phyloP scores from a whole-genome alignment of 2,329 filamentous ascomycete species.

The Cladophialophora chaetospira region DNA sequence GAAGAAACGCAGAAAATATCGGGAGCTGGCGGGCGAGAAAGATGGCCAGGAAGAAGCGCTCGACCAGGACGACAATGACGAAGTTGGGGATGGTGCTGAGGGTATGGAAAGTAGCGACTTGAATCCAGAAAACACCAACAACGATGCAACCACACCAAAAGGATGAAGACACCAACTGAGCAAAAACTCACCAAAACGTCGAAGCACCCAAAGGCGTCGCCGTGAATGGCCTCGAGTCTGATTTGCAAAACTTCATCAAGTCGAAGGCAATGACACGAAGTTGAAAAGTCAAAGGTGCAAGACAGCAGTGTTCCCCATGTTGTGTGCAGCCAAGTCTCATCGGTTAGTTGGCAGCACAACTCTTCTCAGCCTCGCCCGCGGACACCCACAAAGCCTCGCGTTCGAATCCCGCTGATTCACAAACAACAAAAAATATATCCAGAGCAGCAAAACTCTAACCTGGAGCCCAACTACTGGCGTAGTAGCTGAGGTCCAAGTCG shows the following conservation, averaged over 20 bases:
- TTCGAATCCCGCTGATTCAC: not conserved
- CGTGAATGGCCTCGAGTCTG: no score
- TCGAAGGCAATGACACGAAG: no score
- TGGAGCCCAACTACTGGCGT: not conserved
- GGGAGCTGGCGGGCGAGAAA: slow-evolving; percentile 39
- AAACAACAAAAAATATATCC: not conserved
- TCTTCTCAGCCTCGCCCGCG: slow-evolving; percentile 1
- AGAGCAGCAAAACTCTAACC: slow-evolving; percentile 2
- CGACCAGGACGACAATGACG: slow-evolving; percentile 22
- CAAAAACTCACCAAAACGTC: not conserved
- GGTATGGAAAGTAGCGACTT: not conserved
- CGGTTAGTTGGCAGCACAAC: not conserved
- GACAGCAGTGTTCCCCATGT: not conserved
- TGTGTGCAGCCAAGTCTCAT: no score
- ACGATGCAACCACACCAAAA: not conserved
- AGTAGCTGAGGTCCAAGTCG: not conserved
- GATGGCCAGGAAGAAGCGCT: slow-evolving; percentile 22
- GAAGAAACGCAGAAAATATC: slow-evolving; percentile 50
- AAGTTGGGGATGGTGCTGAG: slow-evolving; percentile 10
- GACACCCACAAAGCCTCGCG: not conserved
- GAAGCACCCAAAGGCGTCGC: no score
- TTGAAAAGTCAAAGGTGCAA: not conserved
- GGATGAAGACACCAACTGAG: not conserved
- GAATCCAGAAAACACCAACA: not conserved
- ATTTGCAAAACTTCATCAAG: no score